Base-by-base conservation (phyloP, 352 stramenopile species). In the Pythium volutum region DNA sequence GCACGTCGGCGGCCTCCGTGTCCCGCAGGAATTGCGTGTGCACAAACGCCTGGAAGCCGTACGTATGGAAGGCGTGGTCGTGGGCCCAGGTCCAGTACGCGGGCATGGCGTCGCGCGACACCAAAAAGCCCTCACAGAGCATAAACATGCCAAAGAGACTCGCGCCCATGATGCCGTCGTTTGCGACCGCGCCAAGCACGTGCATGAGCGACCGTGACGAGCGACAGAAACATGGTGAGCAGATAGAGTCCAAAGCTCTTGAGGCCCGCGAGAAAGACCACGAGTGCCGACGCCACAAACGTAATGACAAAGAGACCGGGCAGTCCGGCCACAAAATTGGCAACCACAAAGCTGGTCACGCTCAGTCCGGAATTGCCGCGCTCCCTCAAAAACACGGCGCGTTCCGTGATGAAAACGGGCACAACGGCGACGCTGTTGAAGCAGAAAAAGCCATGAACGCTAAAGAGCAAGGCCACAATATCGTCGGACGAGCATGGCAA, bases 391-490 rank as follows among this genome's bases (percentile, higher is more conserved):
- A 96, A 87, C 42, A 96, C 90, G 5, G 74, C 76, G 54, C 89
- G 75, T 56, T 96, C 77, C 45, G 96, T 79, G 53, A 97, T 76
- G 29, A 95, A 76, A 42, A 87, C 86, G 2, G 90, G 90, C n/a
- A 97, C 57, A 3, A 79, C 81, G 4, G 89, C 89, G 20, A 97
- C 79, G 10, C 76, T 91, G 88, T 97, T 97, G 71, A 95, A 97
- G 29, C 93, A 84, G 47, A 97, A 70, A 63, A 97, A 97, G 11
- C 88, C 87, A 47, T 93, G 83, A 8, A 93, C 78, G 72, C 93
- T 96, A 68, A 96, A 97, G 11, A 97, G 67, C 26, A 96, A 66
- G 14, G 84, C 75, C 12, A 86, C 74, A 70, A 39, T 87, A 77
- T 18, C 82, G 73, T 11, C 84, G 52, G 26, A 89, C 25, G 15